Evolutionary conservation across 1,139 yeast genomes (phyloP).

Genomic region (Pichia sp.): DNA sequence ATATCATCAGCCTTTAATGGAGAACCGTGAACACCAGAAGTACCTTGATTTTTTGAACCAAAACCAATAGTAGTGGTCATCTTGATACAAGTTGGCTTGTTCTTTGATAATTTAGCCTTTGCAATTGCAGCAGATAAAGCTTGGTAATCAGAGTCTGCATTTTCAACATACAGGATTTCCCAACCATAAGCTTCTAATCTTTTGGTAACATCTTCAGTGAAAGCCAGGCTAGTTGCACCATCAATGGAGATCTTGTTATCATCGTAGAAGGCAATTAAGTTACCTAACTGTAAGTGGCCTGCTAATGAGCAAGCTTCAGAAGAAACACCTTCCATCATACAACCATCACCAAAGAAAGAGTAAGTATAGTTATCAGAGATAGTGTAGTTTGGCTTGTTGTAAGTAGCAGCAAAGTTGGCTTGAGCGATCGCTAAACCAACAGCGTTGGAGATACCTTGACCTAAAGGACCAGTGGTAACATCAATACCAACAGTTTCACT

Average conservation of each 20-base stretch:
- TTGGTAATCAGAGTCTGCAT: conserved; percentile 76
- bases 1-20: conserved; percentile 94
- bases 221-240: conserved; percentile 85
- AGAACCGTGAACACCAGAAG: conserved; percentile 94
- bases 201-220: conserved; percentile 86
- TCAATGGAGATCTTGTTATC: conserved; percentile 97
- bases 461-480: conserved; percentile 98
- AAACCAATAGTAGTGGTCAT: conserved; percentile 89
- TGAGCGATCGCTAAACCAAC: conserved; percentile 97
- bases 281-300: conserved; percentile 92
- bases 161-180: conserved; percentile 72
- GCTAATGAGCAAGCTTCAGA: conserved; percentile 93
- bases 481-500: conserved; percentile 82
- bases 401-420: conserved; percentile 84
- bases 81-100: conserved; percentile 90
- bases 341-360: conserved; percentile 92
- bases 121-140: conserved; percentile 71
- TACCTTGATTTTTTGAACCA: conserved; percentile 84
- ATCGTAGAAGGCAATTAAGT: conserved; percentile 93
- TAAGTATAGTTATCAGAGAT: conserved; percentile 69
- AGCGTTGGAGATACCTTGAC: conserved; percentile 96
- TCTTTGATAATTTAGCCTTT: conserved; percentile 55
- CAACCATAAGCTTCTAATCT: conserved; percentile 94
- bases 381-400: conserved; percentile 78
- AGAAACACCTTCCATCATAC: conserved; percentile 97